Percentiles rank a stretch among this genome's conserved stretches.
Evolutionary conservation across 2,329 filamentous ascomycete genomes (phyloP).

Genomic region (Zymoseptoria tritici): DNA sequence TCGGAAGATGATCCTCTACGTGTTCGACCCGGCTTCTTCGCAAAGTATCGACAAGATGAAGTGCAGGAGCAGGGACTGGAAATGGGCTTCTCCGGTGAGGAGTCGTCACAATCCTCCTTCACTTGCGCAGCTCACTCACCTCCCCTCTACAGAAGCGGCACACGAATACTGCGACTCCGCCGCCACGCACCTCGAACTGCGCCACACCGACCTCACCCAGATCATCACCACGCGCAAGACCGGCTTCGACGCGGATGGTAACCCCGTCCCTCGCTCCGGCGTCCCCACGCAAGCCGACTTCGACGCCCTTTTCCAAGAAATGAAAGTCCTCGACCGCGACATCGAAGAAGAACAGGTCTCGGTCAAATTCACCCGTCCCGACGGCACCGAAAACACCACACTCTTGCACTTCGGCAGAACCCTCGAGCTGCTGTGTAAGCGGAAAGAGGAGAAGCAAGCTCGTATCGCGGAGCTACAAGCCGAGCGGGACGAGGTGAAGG

Average conservation of each 20-base stretch:
- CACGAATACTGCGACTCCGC: slow-evolving; percentile 10
- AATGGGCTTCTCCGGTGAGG: slow-evolving; percentile 6
- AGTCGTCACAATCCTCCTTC: no score
- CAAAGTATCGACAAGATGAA: background rate
- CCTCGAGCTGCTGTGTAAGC: slow-evolving; percentile 10
- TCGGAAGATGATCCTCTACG: background rate
- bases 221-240: slow-evolving; percentile 9
- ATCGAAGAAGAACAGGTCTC: slow-evolving; percentile 17
- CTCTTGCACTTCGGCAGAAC: slow-evolving; percentile 15
- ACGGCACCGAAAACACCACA: slow-evolving; percentile 6
- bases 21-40: slow-evolving; percentile 4
- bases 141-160: slow-evolving; percentile 6
- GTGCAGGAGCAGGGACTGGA: background rate
- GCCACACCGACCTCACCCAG: slow-evolving; percentile 9
- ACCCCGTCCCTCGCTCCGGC: slow-evolving; percentile 7
- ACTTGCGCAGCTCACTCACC: background rate
- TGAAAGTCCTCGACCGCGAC: slow-evolving; percentile 8
- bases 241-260: slow-evolving; percentile 14
- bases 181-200: background rate
- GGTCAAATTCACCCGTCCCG: slow-evolving; percentile 3
- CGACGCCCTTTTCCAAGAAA: slow-evolving; percentile 9
- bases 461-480: slow-evolving; percentile 10
- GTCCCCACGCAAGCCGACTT: slow-evolving; percentile 15
- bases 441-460: slow-evolving; percentile 6
- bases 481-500: slow-evolving; percentile 13